Percentiles rank a stretch among this genome's conserved stretches.
Evolutionary conservation across 345 rosid species (phyloP).

Genomic region (Citrus sinensis): DNA sequence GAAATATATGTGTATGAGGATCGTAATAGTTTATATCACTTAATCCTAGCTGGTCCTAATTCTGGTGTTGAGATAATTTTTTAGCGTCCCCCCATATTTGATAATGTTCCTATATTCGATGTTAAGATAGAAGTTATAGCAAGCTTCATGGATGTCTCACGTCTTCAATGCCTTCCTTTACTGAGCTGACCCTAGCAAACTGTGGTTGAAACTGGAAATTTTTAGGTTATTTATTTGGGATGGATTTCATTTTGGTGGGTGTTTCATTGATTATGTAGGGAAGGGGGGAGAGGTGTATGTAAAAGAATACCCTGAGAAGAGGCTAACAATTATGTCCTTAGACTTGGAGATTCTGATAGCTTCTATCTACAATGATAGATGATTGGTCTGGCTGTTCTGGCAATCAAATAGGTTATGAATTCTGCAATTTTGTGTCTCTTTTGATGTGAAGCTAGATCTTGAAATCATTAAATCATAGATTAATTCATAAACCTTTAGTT

Average conservation of each 20-base stretch:
- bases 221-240: neutral
- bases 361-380: neutral
- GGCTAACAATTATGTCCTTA: neutral
- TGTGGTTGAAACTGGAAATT: neutral
- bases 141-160: neutral
- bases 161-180: neutral
- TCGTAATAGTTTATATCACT: neutral
- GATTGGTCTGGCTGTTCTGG: neutral
- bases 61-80: neutral
- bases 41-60: neutral
- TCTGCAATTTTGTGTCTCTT: neutral
- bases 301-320: neutral
- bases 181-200: neutral
- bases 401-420: neutral
- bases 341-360: neutral
- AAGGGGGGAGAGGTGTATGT: neutral
- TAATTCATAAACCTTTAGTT: neutral
- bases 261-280: neutral
- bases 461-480: neutral
- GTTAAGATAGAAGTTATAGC: neutral
- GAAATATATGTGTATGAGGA: neutral
- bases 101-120: neutral
- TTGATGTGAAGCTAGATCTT: neutral
- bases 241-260: neutral
- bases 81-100: neutral